phyloP scores from a whole-genome alignment of 2,329 filamentous ascomycete genomes.

The Zelopaecilomyces penicillatus region DNA sequence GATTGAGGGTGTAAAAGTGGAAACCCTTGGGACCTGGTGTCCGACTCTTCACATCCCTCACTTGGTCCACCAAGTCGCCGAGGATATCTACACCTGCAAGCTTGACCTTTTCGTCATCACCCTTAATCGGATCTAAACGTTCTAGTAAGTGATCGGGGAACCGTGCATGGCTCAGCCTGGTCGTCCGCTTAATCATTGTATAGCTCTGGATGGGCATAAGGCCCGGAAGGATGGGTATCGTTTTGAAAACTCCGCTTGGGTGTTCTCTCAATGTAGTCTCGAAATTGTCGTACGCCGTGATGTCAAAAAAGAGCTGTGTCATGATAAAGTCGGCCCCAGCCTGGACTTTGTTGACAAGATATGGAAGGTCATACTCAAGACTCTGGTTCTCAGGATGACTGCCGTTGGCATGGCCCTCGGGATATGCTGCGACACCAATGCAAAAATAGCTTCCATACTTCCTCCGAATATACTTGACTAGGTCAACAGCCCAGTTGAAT shows the following conservation, averaged over 20 bases:
- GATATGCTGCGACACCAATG: conserved; percentile 88
- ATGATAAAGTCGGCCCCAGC: conserved; percentile 97
- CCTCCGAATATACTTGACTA: conserved; percentile 81
- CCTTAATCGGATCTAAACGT: conserved; percentile 63
- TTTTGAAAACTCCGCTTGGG: conserved; percentile 75
- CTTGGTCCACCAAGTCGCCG: conserved; percentile 70
- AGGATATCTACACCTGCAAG: conserved; percentile 72
- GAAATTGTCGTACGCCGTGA: conserved; percentile 71
- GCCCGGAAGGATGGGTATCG: conserved; percentile 83
- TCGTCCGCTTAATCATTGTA: conserved; percentile 87
- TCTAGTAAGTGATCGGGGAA: conserved; percentile 64
- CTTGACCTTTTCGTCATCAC: conserved; percentile 76
- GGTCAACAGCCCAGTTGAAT: conserved; percentile 80
- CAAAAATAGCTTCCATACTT: conserved; percentile 92
- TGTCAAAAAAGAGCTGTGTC: conserved; percentile 95
- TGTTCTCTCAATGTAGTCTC: conserved; percentile 71
- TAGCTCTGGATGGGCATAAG: conserved; percentile 98
- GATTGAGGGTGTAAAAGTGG: conserved; percentile 94
- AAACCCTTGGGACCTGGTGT: conserved; percentile 64
- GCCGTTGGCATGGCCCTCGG: conserved; percentile 90
- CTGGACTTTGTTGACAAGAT: conserved; percentile 78
- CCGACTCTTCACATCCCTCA: conserved; percentile 56
- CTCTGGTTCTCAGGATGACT: conserved; percentile 65
- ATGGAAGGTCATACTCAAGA: conserved; percentile 75
- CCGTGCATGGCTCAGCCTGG: conserved; percentile 85